phyloP scores from a whole-genome alignment of 495 filamentous ascomycete species.

The Cenococcum geophilum region DNA sequence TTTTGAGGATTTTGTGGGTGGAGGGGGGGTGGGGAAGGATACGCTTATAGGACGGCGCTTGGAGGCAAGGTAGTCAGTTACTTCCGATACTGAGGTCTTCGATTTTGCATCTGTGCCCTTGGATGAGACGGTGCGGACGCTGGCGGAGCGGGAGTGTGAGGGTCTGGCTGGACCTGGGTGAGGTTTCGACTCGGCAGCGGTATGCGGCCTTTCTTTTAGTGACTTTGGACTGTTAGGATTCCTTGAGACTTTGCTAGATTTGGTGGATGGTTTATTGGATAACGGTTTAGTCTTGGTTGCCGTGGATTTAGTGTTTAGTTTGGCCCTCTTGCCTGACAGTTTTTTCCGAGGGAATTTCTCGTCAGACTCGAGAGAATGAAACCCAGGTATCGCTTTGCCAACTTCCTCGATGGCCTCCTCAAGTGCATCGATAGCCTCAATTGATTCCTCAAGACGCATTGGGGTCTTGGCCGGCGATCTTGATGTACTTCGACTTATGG shows the following conservation, averaged over 20 bases:
- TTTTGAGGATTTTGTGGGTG: constrained; percentile 52
- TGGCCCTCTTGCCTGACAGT: neutral
- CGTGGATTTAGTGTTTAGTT: constrained; percentile 7
- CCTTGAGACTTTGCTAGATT: constrained; percentile 13
- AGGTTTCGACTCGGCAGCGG: neutral
- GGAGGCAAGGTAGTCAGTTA: constrained; percentile 29
- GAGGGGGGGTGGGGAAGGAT: constrained; percentile 41
- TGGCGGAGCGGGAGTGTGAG: constrained; percentile 20
- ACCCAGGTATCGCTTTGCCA: constrained; percentile 33
- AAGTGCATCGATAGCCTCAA: constrained; percentile 61
- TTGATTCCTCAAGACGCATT: constrained; percentile 60
- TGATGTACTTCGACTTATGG: constrained; percentile 8
- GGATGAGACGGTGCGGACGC: constrained; percentile 16
- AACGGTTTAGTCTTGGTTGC: constrained; percentile 12
- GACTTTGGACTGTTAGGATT: constrained; percentile 16
- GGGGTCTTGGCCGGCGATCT: constrained; percentile 35
- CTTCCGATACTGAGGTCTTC: constrained; percentile 8
- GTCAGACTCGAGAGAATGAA: constrained; percentile 18
- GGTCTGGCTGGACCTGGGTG: neutral
- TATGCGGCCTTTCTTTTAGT: constrained; percentile 16
- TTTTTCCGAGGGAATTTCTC: constrained; percentile 28
- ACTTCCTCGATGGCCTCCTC: constrained; percentile 61
- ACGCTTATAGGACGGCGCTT: constrained; percentile 38
- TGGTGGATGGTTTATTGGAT: neutral
- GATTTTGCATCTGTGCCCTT: constrained; percentile 12